These are phyloP conservation scores for Microbotryum intermedium DNA, from an alignment of 1,284 basidiomycete species.

Conservation along the genomic window DNA sequence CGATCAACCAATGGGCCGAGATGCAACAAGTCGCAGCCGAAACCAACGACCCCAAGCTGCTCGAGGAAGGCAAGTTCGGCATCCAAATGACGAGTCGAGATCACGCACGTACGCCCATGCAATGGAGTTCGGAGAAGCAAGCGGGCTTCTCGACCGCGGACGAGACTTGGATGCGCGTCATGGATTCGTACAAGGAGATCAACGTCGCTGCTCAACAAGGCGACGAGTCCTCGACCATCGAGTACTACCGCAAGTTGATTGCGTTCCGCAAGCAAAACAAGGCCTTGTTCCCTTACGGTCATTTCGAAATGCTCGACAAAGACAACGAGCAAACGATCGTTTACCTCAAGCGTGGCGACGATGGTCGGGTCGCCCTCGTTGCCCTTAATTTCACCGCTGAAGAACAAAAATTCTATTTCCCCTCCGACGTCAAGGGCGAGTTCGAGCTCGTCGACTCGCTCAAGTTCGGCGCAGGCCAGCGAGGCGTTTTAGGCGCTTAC, in stretches of 20 bases:
- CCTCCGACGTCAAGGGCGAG: not conserved
- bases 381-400: constrained; percentile 50
- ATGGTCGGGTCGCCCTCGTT: constrained; percentile 39
- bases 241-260: constrained; percentile 55
- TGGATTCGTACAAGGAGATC: constrained; percentile 58
- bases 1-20: constrained; percentile 34
- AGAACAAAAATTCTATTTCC: constrained; percentile 20
- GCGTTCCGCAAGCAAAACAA: constrained; percentile 48
- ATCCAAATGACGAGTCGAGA: constrained; percentile 60
- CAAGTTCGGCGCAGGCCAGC: not conserved
- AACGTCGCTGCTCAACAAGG: constrained; percentile 51
- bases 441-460: not conserved
- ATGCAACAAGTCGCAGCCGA: constrained; percentile 39
- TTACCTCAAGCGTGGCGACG: constrained; percentile 42
- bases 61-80: constrained; percentile 47
- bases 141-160: constrained; percentile 56
- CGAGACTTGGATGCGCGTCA: constrained; percentile 64
- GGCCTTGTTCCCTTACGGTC: constrained; percentile 45
- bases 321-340: constrained; percentile 51
- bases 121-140: constrained; percentile 55
- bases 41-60: constrained; percentile 50
- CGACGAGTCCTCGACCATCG: constrained; percentile 45
- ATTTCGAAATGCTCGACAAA: constrained; percentile 48
- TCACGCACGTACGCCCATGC: constrained; percentile 58
- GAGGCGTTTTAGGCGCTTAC: constrained; percentile 1